These are phyloP conservation scores for Melanogaster broomeanus DNA, from an alignment of 768 basidiomycete species.

Conservation along the genomic window DNA sequence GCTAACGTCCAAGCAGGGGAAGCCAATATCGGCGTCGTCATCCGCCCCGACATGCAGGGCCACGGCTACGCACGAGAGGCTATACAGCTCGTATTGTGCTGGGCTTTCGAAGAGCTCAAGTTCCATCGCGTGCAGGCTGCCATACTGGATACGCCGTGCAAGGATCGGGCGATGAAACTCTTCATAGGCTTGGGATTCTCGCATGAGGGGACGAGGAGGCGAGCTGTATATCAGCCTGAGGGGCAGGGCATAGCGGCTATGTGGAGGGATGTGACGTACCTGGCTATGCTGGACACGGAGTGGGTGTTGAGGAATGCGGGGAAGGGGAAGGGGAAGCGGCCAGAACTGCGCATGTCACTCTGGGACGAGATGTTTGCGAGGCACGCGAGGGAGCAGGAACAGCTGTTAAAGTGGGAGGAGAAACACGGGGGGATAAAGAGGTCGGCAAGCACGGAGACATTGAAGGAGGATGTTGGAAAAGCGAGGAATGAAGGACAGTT, in stretches of 20 bases:
- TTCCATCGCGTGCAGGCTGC: slow-evolving; percentile 40
- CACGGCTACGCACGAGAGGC: slow-evolving; percentile 50
- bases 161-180: slow-evolving; percentile 45
- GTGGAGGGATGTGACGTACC: slow-evolving; percentile 63
- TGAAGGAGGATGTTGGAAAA: slow-evolving; percentile 21
- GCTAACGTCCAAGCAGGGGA: slow-evolving; percentile 36
- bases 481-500: slow-evolving; percentile 7
- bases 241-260: slow-evolving; percentile 37
- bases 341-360: slow-evolving; percentile 36
- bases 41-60: slow-evolving; percentile 38
- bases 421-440: slow-evolving; percentile 30
- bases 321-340: slow-evolving; percentile 2
- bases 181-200: slow-evolving; percentile 54
- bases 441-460: slow-evolving; percentile 44
- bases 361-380: slow-evolving; percentile 67
- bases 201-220: slow-evolving; percentile 64
- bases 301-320: slow-evolving; percentile 44
- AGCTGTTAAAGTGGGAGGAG: slow-evolving; percentile 54
- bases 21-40: slow-evolving; percentile 56
- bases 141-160: slow-evolving; percentile 45
- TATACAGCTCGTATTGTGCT: slow-evolving; percentile 43
- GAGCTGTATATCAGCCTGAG: slow-evolving; percentile 48
- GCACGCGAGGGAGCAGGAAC: slow-evolving; percentile 59
- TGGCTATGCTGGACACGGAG: slow-evolving; percentile 64
- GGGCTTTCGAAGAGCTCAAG: slow-evolving; percentile 43